A percentile compares a stretch with the other conserved stretches of the same genome.
Conservation (phyloP, 768 basidiomycete genomes). For the Pleurotus cornucopiae region DNA sequence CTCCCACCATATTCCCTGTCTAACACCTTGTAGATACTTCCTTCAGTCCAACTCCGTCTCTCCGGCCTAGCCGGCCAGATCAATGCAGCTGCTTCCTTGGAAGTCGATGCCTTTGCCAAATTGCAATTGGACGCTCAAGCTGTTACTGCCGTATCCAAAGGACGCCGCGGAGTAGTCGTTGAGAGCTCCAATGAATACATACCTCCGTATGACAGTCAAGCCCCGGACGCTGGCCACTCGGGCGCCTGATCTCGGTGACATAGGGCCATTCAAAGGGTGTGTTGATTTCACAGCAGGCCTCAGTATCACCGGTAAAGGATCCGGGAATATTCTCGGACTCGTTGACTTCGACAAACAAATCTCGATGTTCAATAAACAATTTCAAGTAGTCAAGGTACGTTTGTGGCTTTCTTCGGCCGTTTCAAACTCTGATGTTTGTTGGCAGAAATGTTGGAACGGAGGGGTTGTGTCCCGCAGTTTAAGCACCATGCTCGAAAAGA, state of each 20-base stretch:
- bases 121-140: slow-evolving; percentile 1
- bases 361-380: background rate
- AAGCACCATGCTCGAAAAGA: background rate
- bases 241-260: background rate
- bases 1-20: background rate
- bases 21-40: background rate
- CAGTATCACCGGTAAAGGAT: background rate
- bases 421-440: background rate
- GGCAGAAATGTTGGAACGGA: slow-evolving; percentile 4
- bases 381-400: background rate
- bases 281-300: background rate
- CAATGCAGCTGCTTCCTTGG: background rate
- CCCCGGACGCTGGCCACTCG: background rate
- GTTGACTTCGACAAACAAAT: background rate
- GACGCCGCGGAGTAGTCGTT: background rate
- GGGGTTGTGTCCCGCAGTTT: background rate
- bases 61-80: background rate
- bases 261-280: background rate
- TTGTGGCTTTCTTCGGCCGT: no score
- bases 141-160: background rate
- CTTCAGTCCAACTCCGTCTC: background rate
- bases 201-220: background rate
- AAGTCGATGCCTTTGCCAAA: slow-evolving; percentile 1
- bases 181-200: background rate
- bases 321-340: background rate